Base-by-base conservation (phyloP, 768 basidiomycete species). In the Boletus tomentosulus region DNA sequence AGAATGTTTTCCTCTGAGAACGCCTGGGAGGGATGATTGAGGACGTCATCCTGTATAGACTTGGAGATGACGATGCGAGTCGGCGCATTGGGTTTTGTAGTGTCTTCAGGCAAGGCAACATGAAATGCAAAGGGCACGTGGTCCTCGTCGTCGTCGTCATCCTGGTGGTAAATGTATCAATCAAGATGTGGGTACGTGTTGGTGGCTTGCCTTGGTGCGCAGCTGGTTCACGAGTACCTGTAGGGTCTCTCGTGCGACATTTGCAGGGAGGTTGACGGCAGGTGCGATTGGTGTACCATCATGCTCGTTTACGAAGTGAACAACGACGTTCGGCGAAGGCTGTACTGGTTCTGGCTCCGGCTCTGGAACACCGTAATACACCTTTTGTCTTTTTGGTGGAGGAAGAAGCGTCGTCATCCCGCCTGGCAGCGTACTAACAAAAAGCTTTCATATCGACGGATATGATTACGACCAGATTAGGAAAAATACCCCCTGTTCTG, bases 91-190 rank as follows among this genome's bases (percentile, higher is more conserved):
- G 75, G 74, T 48, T 77, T 78, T 6, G 70, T 72, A 53, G 75
- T 74, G 48, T 80, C 73, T 27, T 81, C 80, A 3, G 89, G 87
- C 15, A 93, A 69, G 15, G 80, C 74, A 12, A 98, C 84, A 72
- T 96, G 88, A 72, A 98, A 97, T 34, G 87, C 77, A 66, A 93
- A 98, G 6, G 96, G 94, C 16, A 93, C 84, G 43, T 93, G 92
- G 60, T 97, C 94, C 61, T 96, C 94, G 62, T 93, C 92, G 46
- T 93, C 92, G 46, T 66, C 66, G 39, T 41, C 39, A 9, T 41
- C 57, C 61, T 41, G 8, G 56, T 52, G 49, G 53, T 33, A 33
- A 35, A 59, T 9, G 39, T 22, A 13, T 55, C 44, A 37, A 51
- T 54, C 37, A 30, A 61, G 34, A 52, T 34, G 31, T 46, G 60